Evolutionary conservation across 495 filamentous ascomycete genomes (phyloP).

Genomic region (Choiromyces venosus): DNA sequence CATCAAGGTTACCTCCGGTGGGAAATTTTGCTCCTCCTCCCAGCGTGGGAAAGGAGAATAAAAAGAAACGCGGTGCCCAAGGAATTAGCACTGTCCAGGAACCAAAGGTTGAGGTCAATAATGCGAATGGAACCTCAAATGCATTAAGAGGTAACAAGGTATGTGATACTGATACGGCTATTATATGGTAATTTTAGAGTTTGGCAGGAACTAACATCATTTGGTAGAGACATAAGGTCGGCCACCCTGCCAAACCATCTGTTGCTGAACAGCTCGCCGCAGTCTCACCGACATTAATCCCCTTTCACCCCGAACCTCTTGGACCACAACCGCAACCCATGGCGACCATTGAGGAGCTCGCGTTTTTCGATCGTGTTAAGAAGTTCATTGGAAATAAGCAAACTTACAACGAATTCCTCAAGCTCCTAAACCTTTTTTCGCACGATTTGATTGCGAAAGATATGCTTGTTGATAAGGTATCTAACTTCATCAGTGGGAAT

Average conservation of each 20-base stretch:
- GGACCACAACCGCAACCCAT: slow-evolving; percentile 62
- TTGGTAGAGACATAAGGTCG: slow-evolving; percentile 35
- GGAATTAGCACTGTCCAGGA: slow-evolving; percentile 23
- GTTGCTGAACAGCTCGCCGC: slow-evolving; percentile 47
- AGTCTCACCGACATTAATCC: slow-evolving; percentile 82
- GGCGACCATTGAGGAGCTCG: slow-evolving; percentile 67
- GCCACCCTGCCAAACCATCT: slow-evolving; percentile 32
- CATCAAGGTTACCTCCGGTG: slow-evolving; percentile 79
- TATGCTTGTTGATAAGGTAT: slow-evolving; percentile 71
- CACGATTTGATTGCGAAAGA: slow-evolving; percentile 82
- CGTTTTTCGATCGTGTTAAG: slow-evolving; percentile 93
- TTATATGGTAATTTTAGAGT: background rate
- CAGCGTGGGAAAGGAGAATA: slow-evolving; percentile 71
- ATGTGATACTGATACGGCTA: background rate
- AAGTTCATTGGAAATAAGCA: slow-evolving; percentile 91
- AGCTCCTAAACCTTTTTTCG: slow-evolving; percentile 88
- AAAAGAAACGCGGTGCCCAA: slow-evolving; percentile 60
- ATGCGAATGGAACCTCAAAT: slow-evolving; percentile 13
- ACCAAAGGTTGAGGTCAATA: slow-evolving; percentile 30
- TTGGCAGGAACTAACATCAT: slow-evolving; percentile 5
- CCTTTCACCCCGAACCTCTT: slow-evolving; percentile 77
- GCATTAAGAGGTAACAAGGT: background rate
- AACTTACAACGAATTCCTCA: slow-evolving; percentile 88
- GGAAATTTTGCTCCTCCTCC: slow-evolving; percentile 86
- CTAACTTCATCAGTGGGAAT: slow-evolving; percentile 80